Percentiles rank a stretch among this genome's conserved stretches.
Conservation (phyloP, 2,329 filamentous ascomycete genomes). For the Xylaria sp. region DNA sequence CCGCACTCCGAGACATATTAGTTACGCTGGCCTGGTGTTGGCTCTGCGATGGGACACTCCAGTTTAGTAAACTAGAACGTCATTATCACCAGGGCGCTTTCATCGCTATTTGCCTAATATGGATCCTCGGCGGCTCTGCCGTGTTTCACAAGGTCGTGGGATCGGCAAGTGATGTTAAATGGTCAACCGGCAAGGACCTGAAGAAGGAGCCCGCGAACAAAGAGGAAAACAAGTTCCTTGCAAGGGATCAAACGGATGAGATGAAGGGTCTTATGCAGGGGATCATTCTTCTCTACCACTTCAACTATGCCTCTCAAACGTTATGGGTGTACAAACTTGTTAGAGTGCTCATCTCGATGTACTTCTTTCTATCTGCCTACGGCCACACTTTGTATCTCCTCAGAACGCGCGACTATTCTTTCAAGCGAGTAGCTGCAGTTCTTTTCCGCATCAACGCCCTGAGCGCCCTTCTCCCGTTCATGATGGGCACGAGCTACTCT, state of each 20-base stretch:
- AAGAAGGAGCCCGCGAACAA: conserved; percentile 22
- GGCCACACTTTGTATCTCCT: conserved; percentile 66
- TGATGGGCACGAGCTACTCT: conserved; percentile 61
- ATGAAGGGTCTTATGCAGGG: conserved; percentile 72
- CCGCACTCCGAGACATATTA: conserved; percentile 32
- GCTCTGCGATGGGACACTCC: conserved; percentile 58
- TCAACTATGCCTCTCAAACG: conserved; percentile 56
- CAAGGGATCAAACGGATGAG: conserved; percentile 64
- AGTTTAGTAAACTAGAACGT: conserved; percentile 59
- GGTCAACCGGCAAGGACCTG: conserved; percentile 21
- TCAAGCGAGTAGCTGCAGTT: conserved; percentile 56
- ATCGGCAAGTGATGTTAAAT: conserved; percentile 11
- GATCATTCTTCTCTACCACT: conserved; percentile 61
- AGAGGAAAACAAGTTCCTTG: conserved; percentile 50
- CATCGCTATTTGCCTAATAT: conserved; percentile 34
- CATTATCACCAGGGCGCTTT: conserved; percentile 45
- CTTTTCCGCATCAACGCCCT: conserved; percentile 64
- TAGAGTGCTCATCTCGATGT: conserved; percentile 60
- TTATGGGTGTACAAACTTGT: conserved; percentile 61
- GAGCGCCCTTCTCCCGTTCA: conserved; percentile 57
- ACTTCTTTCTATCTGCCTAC: conserved; percentile 67
- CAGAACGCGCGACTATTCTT: conserved; percentile 60
- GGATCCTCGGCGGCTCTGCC: conserved; percentile 35
- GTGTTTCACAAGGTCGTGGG: conserved; percentile 24
- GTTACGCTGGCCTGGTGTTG: conserved; percentile 52